Conservation (phyloP, 306 rosid species). For the Benincasa hispida region DNA sequence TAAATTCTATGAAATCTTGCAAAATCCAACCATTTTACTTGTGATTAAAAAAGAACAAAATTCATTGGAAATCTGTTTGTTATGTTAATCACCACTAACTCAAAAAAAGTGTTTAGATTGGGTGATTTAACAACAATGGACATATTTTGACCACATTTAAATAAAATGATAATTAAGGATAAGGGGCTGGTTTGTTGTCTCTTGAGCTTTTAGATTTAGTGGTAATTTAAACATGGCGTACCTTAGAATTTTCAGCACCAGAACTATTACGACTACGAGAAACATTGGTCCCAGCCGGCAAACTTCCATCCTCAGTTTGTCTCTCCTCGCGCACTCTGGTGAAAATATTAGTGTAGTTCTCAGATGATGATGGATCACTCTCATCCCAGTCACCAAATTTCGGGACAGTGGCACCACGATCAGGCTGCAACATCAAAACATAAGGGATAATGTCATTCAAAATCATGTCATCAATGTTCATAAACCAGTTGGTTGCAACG, state of each 20-base stretch:
- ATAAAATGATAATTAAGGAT: too few relatives aligned
- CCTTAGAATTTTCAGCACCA: neutral
- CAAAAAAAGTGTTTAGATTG: too few relatives aligned
- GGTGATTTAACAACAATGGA: too few relatives aligned
- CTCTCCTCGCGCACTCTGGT: slow-evolving; percentile 8
- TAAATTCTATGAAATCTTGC: too few relatives aligned
- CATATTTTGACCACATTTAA: too few relatives aligned
- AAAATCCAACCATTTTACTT: too few relatives aligned
- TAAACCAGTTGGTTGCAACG: neutral
- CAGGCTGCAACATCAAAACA: slow-evolving; percentile 15
- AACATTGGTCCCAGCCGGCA: neutral
- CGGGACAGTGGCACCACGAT: slow-evolving; percentile 9
- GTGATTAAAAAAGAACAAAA: too few relatives aligned
- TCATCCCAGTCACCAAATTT: slow-evolving; percentile 20
- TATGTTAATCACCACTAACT: too few relatives aligned
- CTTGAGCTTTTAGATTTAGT: neutral
- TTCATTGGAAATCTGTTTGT: too few relatives aligned
- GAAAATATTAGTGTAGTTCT: slow-evolving; percentile 9
- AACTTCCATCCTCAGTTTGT: slow-evolving; percentile 3
- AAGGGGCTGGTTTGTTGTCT: too few relatives aligned
- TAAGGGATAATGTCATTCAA: neutral
- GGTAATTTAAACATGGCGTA: neutral
- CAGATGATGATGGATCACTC: slow-evolving; percentile 12
- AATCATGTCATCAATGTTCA: neutral
- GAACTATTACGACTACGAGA: neutral